Conservation (phyloP, 441 rosid species). For the Populus tomentosa region DNA sequence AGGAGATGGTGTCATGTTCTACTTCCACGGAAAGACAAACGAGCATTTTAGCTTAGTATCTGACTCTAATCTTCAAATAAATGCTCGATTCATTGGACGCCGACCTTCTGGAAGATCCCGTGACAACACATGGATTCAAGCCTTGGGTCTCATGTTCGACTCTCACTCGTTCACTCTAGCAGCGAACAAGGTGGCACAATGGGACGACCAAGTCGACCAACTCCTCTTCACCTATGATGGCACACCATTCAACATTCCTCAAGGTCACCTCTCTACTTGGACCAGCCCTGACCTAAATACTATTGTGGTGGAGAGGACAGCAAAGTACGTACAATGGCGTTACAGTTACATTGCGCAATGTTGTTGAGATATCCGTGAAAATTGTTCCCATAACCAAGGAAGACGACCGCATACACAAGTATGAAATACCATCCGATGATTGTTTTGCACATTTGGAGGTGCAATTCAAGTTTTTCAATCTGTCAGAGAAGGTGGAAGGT, state of each 20-base stretch:
- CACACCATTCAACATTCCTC: conserved; percentile 36
- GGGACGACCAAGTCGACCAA: conserved; percentile 54
- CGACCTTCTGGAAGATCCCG: conserved; percentile 55
- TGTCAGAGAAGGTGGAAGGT: conserved; percentile 64
- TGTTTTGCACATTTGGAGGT: conserved; percentile 74
- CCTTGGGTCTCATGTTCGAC: conserved; percentile 63
- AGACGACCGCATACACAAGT: conserved; percentile 65
- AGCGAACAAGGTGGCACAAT: conserved; percentile 45
- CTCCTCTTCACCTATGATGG: conserved; percentile 56
- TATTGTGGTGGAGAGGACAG: conserved; percentile 52
- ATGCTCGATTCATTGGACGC: conserved; percentile 67
- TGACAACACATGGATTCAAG: conserved; percentile 87
- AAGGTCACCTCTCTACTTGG: conserved; percentile 53
- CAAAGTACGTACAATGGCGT: conserved; percentile 52
- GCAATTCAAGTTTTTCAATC: conserved; percentile 56
- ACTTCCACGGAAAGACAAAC: conserved; percentile 43
- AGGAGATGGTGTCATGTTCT: conserved; percentile 40
- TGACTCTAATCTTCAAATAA: conserved; percentile 60
- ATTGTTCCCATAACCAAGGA: conserved; percentile 77
- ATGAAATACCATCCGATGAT: conserved; percentile 53
- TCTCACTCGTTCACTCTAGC: conserved; percentile 57
- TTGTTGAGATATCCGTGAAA: conserved; percentile 57
- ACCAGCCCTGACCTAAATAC: conserved; percentile 33
- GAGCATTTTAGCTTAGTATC: conserved; percentile 66
- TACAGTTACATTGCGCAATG: conserved; percentile 38